Conservation (phyloP, 441 rosid genomes). For the Gossypium davidsonii region DNA sequence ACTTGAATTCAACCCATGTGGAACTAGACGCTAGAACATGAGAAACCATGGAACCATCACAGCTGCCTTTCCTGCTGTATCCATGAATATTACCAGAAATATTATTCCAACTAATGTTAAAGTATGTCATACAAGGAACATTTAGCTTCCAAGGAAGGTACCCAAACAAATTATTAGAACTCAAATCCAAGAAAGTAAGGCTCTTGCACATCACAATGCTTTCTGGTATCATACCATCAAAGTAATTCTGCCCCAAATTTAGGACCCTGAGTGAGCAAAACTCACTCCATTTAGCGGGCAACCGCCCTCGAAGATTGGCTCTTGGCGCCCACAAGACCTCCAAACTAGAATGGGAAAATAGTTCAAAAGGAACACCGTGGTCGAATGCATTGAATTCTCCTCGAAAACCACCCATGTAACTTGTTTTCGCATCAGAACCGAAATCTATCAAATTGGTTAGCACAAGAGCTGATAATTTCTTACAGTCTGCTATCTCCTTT, state of each 20-base stretch:
- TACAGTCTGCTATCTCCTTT: constrained; percentile 39
- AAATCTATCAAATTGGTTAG: constrained; percentile 43
- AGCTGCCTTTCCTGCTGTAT: constrained; percentile 29
- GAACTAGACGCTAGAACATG: constrained; percentile 16
- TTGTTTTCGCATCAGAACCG: constrained; percentile 13
- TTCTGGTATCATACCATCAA: constrained; percentile 35
- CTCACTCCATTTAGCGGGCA: constrained; percentile 41
- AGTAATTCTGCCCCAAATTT: constrained; percentile 47
- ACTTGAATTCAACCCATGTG: constrained; percentile 27
- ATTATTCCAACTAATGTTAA: constrained; percentile 50
- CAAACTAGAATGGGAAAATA: constrained; percentile 33
- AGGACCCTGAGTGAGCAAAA: constrained; percentile 50
- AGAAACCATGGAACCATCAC: constrained; percentile 22
- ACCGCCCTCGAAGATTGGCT: constrained; percentile 49
- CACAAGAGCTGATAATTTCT: constrained; percentile 39
- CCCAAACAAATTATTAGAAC: constrained; percentile 48
- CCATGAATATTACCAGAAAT: constrained; percentile 40
- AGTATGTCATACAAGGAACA: constrained; percentile 55
- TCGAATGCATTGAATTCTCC: constrained; percentile 61
- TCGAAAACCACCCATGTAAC: constrained; percentile 17
- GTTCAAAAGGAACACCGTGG: constrained; percentile 37
- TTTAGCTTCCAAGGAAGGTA: constrained; percentile 39
- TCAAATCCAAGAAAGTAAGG: constrained; percentile 56
- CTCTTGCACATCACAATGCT: constrained; percentile 41
- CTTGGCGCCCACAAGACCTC: constrained; percentile 69